Evolutionary conservation across 169 alveolate species (phyloP), one percentile per base, ranked within the genome.

Genomic region (Eimeria acervulina): DNA sequence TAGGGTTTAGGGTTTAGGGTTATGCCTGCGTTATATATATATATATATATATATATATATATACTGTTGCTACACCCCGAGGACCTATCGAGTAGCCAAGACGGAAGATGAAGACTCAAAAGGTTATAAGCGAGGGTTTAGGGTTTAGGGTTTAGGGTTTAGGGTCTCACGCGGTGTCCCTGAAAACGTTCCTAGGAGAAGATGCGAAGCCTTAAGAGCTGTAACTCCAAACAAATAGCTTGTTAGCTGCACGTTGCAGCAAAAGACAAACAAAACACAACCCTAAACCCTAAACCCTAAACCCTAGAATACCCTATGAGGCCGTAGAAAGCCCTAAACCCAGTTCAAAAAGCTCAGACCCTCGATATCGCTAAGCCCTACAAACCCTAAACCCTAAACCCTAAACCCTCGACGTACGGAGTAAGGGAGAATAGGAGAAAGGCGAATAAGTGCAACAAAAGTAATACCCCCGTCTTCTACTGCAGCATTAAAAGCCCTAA

Each of bases 171-270:
- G 95, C 12, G 91, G 92, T 8, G 84, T 51, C 10, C 95, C 87
- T 7, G 95, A 92, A 47, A 92, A 36, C 0, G 95, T 74, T 78
- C 95, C 95, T 1, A 92, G 51, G 2, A 92, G 52, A 28, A 92
- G 91, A 68, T 92, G 95, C 0, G 90, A 55, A 17, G 87, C 12
- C 44, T 52, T 76, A 10, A 92, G 84, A 1, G 95, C 36, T 33
- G 95, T 92, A 15, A 92, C 66, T 8, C 95, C 95, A 59, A 92
- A 76, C 66, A 92, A 80, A 51, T 90, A 90, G 59, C 95, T 90
- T n/a, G 95, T 90, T 8, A 90, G 15, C 95, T 90, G 94, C 94
- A 61, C 31, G 52, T 31, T 5, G 76, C 76, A 28, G 28, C 55
- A 47, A 12, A 5, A 47, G n/a, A n/a, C n/a, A n/a, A n/a, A n/a